Evolutionary conservation across 805 yeast genomes (phyloP).

Genomic region (Cyberlindnera samutprakarnensis): DNA sequence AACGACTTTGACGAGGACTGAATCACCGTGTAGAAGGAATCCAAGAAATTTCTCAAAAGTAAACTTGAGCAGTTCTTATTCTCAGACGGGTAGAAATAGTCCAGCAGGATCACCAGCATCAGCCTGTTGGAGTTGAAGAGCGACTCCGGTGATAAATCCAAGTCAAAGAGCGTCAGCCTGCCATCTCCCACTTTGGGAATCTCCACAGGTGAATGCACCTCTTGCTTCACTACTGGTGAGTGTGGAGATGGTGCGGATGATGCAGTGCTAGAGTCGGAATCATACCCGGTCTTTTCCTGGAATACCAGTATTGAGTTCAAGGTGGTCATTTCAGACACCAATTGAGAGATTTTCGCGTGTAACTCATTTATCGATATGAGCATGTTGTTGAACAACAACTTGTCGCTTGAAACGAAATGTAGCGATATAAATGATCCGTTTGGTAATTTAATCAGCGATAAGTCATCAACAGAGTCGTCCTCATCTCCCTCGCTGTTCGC

Average conservation of each 20-base stretch:
- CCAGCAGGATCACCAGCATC: constrained; percentile 10
- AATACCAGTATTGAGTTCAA: constrained; percentile 4
- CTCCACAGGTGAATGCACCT: not conserved
- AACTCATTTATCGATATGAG: constrained; percentile 10
- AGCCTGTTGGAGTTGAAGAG: constrained; percentile 15
- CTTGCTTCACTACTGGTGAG: constrained; percentile 1
- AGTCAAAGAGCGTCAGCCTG: constrained; percentile 12
- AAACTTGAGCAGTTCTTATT: no score
- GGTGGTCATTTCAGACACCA: constrained; percentile 6
- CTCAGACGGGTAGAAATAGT: constrained; percentile 13
- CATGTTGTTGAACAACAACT: constrained; percentile 9
- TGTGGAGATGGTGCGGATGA: constrained; percentile 11
- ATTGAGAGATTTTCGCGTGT: constrained; percentile 5
- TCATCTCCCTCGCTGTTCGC: constrained; percentile 1
- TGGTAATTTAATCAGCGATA: constrained; percentile 8
- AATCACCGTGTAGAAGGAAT: constrained; percentile 20
- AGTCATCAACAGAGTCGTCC: constrained; percentile 3
- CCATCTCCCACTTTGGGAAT: no score
- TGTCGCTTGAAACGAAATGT: constrained; percentile 3
- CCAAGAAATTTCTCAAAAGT: constrained; percentile 15
- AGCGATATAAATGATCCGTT: constrained; percentile 8
- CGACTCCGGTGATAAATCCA: constrained; percentile 9
- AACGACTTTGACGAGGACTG: constrained; percentile 14
- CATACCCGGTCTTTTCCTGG: constrained; percentile 1
- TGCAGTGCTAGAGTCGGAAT: constrained; percentile 4